These are phyloP conservation scores for Globisporangium recalcitrans DNA, from an alignment of 352 stramenopile genomes.

Conservation along the genomic window DNA sequence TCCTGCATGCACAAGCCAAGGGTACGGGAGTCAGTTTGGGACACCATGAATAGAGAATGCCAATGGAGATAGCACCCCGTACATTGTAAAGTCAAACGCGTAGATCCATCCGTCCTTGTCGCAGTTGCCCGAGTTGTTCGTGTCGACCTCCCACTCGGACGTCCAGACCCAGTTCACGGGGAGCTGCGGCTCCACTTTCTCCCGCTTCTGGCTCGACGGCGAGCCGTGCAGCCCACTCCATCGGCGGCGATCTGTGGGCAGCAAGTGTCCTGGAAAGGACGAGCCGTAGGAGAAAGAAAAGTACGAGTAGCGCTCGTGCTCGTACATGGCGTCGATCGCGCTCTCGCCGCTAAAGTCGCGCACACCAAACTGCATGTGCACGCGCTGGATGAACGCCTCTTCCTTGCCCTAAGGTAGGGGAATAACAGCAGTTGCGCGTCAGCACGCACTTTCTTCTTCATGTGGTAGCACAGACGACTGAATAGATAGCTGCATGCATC, in stretches of 20 bases:
- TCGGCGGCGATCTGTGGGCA: conserved; percentile 55
- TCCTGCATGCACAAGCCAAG: conserved; percentile 17
- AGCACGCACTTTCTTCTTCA: background rate
- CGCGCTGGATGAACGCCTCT: conserved; percentile 49
- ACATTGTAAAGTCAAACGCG: conserved; percentile 75
- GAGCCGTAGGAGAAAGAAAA: conserved; percentile 70
- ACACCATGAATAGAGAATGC: background rate
- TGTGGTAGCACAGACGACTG: background rate
- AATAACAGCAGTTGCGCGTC: background rate
- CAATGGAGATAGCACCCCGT: background rate
- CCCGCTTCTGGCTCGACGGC: conserved; percentile 50
- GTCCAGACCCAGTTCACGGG: conserved; percentile 66
- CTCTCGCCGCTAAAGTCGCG: conserved; percentile 65
- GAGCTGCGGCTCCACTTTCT: conserved; percentile 58
- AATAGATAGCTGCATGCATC: background rate
- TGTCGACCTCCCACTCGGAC: conserved; percentile 57
- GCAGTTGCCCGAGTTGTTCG: conserved; percentile 35
- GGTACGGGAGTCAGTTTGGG: background rate
- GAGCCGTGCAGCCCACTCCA: conserved; percentile 55
- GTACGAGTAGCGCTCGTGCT: conserved; percentile 81
- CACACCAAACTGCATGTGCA: conserved; percentile 60
- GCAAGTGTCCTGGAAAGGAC: conserved; percentile 60
- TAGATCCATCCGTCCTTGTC: conserved; percentile 72
- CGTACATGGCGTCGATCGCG: conserved; percentile 70
- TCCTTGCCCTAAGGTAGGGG: conserved; percentile 62